Base-by-base conservation (phyloP, 2,329 filamentous ascomycete species). In the Colletotrichum siamense region DNA sequence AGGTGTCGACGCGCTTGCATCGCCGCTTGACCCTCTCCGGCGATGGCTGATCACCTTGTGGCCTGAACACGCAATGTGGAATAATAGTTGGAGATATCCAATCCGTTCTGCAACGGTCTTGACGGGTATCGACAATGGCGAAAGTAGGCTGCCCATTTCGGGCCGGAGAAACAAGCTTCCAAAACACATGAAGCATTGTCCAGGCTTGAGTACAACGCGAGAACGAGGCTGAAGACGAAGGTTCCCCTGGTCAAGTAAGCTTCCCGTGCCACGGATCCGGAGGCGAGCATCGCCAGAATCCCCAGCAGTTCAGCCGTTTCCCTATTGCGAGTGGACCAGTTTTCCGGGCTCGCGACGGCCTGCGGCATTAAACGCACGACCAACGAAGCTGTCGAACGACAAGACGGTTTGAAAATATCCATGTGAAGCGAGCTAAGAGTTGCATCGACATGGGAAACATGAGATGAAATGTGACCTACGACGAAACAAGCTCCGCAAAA, bases 281-380 rank as follows among this genome's bases (percentile, higher is more conserved):
- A 62, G 62, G 65, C 36, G 61, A 73, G 55, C 63, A 49, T 52
- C 28, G 61, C 49, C 36, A 52, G 28, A 61, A 22, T 61, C 66
- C 52, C 49, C 52, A 69, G 66, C 32, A 59, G 52, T 69, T 61
- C 55, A 26, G 13, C 26, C 36, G 16, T 26, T 32, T 61, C n/a
- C 22, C 61, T 28, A 16, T 30, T 16, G 36, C 28, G 57, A 62
- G 68, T 39, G 73, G 39, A 30, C 73, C 69, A 36, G 22, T 44
- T 49, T 68, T 68, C 10, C 28, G 36, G 55, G 69, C 30, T 32
- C 69, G 39, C 63, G 69, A 73, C 69, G 73, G 63, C 62, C 70
- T 73, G 74, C 74, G 74, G 64, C 74, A 76, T 76, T 76, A 61
- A 76, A 76, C 59, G 74, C 64, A 76, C 70, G 70, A 76, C 64